Evolutionary conservation across 139 green algal genomes (phyloP).

Genomic region (Micromonas commoda): DNA sequence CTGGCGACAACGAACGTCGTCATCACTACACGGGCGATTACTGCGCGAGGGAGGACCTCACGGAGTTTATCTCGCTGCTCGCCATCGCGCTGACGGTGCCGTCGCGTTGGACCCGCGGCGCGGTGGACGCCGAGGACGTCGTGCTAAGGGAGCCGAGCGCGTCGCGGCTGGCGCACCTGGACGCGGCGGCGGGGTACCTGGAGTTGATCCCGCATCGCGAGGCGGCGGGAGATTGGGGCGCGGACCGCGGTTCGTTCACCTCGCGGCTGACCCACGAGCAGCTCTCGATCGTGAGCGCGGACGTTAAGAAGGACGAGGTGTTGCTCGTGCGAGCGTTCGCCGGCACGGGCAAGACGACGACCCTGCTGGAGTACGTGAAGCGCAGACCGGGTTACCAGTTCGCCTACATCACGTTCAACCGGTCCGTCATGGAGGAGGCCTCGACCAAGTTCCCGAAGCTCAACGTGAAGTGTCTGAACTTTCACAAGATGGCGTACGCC

Average conservation of each 20-base stretch:
- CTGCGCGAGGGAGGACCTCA: background rate
- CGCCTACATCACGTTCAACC: conserved; percentile 5
- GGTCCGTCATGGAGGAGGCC: background rate
- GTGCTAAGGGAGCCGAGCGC: no score
- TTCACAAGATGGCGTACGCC: background rate
- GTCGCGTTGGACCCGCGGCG: background rate
- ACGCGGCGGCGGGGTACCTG: background rate
- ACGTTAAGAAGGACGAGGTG: background rate
- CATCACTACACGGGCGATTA: no score
- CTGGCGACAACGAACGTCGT: no score
- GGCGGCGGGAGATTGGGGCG: no score
- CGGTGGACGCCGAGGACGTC: background rate
- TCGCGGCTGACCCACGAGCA: conserved; percentile 9
- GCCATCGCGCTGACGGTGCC: no score
- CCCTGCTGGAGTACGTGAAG: background rate
- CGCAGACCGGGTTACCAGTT: background rate
- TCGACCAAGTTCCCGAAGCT: background rate
- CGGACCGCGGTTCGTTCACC: no score
- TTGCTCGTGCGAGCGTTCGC: conserved; percentile 7
- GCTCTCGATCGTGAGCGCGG: background rate
- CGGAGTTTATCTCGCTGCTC: background rate
- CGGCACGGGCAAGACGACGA: conserved; percentile 3
- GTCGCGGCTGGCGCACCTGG: background rate
- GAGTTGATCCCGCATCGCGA: background rate
- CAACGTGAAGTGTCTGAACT: background rate